Percentiles rank a stretch among this genome's conserved stretches.
Conservation (phyloP, 805 yeast species). For the Metschnikowia borealis region DNA sequence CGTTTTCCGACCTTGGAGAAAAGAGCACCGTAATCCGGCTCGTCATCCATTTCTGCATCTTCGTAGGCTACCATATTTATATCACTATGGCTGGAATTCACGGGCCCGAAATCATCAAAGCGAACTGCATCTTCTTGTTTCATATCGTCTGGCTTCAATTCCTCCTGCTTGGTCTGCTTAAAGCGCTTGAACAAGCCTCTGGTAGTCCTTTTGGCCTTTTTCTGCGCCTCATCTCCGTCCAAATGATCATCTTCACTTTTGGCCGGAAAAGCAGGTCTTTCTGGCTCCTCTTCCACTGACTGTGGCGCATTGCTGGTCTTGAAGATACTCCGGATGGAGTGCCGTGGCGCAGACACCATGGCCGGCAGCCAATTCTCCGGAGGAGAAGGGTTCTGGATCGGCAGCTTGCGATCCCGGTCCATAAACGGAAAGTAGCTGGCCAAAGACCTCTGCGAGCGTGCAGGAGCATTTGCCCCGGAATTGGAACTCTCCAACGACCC, state of each 20-base stretch:
- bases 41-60: conserved; percentile 10
- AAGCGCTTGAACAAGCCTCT: conserved; percentile 38
- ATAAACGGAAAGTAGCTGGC: conserved; percentile 41
- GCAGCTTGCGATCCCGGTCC: conserved; percentile 10
- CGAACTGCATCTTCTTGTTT: conserved; percentile 12
- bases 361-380: conserved; percentile 1
- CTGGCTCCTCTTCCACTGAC: neutral
- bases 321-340: conserved; percentile 33
- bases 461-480: conserved; percentile 14
- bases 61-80: neutral
- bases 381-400: conserved; percentile 1
- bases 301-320: conserved; percentile 16
- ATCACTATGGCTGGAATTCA: neutral
- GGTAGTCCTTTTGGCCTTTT: conserved; percentile 19
- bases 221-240: conserved; percentile 11
- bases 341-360: conserved; percentile 22
- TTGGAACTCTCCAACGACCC: conserved; percentile 30
- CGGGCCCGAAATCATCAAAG: neutral
- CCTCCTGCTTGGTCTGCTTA: conserved; percentile 21
- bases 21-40: conserved; percentile 42
- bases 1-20: conserved; percentile 43
- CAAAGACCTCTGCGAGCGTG: conserved; percentile 22
- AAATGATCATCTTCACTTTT: neutral
- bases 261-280: neutral
- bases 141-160: conserved; percentile 7